Evolutionary conservation across 345 rosid genomes (phyloP).

Genomic region (Aurinia saxatilis): DNA sequence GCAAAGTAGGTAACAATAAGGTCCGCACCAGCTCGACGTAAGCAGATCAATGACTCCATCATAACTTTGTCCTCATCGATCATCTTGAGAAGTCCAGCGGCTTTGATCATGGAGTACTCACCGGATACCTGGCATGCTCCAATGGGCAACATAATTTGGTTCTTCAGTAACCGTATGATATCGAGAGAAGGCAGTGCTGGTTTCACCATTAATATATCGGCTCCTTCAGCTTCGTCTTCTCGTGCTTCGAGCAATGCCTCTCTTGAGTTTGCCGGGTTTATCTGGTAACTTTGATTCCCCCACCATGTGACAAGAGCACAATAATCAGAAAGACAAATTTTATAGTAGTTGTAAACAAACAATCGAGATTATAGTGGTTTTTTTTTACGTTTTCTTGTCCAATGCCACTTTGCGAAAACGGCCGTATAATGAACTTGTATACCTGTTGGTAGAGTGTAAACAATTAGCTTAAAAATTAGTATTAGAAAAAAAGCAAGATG

Average conservation of each 20-base stretch:
- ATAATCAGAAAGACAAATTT: no score
- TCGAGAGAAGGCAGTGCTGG: slow-evolving; percentile 92
- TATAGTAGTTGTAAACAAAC: not conserved
- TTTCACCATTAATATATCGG: slow-evolving; percentile 90
- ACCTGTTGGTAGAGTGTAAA: slow-evolving; percentile 35
- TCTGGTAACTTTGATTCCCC: slow-evolving; percentile 55
- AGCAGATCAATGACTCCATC: slow-evolving; percentile 88
- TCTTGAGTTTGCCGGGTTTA: slow-evolving; percentile 92
- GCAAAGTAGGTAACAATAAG: slow-evolving; percentile 84
- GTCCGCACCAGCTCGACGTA: slow-evolving; percentile 87
- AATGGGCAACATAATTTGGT: slow-evolving; percentile 63
- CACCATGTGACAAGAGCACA: slow-evolving; percentile 26
- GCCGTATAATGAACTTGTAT: slow-evolving; percentile 90
- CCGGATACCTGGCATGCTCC: slow-evolving; percentile 77
- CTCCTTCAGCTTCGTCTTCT: slow-evolving; percentile 93
- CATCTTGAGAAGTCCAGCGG: slow-evolving; percentile 79
- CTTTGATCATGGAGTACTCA: slow-evolving; percentile 95
- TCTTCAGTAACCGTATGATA: slow-evolving; percentile 73
- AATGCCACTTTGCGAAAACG: slow-evolving; percentile 74
- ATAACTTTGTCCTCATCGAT: slow-evolving; percentile 85
- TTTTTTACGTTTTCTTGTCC: slow-evolving; percentile 80
- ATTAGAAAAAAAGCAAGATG: not conserved
- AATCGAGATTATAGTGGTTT: not conserved
- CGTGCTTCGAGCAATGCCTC: slow-evolving; percentile 75
- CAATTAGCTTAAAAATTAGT: not conserved